Conservation (phyloP, 179 eudicot genomes). For the Silene coronaria region DNA sequence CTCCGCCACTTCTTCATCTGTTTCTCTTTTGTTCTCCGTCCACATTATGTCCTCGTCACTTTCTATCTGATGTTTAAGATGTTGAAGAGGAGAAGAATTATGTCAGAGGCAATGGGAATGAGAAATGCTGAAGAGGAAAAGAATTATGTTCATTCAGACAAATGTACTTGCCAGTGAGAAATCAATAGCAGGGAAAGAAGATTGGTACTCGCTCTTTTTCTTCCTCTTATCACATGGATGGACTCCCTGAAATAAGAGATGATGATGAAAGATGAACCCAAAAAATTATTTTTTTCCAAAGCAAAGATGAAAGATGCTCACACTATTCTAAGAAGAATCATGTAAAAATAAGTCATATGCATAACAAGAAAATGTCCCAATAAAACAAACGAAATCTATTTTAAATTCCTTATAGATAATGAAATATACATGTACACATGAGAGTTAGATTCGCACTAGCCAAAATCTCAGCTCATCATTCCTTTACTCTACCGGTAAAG, state of each 20-base stretch:
- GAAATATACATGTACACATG: not conserved
- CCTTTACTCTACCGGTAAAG: not conserved
- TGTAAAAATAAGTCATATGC: too few species aligned
- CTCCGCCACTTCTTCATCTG: slow-evolving; percentile 48
- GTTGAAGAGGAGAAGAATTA: not conserved
- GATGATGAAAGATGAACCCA: too few species aligned
- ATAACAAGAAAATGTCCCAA: not conserved
- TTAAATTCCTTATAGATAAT: not conserved
- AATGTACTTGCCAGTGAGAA: slow-evolving; percentile 71
- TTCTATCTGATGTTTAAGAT: slow-evolving; percentile 50
- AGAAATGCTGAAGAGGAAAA: not conserved
- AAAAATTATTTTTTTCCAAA: too few species aligned
- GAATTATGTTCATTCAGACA: not conserved
- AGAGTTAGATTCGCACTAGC: not conserved
- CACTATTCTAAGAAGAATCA: not conserved
- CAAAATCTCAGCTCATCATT: not conserved
- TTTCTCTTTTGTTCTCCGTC: slow-evolving; percentile 59
- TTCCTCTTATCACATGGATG: slow-evolving; percentile 85
- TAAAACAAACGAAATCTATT: not conserved
- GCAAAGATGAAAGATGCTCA: not conserved
- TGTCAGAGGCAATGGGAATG: not conserved
- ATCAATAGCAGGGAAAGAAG: slow-evolving; percentile 85
- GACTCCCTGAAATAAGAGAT: slow-evolving; percentile 62
- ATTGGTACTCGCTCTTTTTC: slow-evolving; percentile 53
- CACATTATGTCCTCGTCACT: slow-evolving; percentile 63